Evolutionary conservation across 1,284 basidiomycete species (phyloP), one percentile per base, ranked within the genome.

Genomic region (Gomphus sp.): DNA sequence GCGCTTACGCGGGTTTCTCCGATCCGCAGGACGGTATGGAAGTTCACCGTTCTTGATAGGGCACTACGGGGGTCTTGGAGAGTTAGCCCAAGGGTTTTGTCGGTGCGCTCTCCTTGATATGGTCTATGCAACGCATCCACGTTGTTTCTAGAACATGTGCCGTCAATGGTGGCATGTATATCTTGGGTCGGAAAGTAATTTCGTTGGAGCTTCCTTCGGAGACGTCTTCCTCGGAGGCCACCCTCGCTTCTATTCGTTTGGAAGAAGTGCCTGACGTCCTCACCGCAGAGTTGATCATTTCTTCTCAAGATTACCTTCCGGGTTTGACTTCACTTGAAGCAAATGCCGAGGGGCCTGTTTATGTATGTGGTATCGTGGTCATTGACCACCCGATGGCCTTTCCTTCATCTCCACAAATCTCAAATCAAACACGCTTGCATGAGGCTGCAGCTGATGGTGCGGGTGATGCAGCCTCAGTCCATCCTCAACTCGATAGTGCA

Each of bases 41-140:
- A 74, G 89, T 10, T 93, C 91, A 0, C 86, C 96, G 0, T 98
- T 95, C 72, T 81, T 99, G 14, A 80, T 98, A 4, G 93, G 92
- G 0, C 94, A 98, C 66, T 98, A 98, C 69, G 96, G 96, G 34
- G 93, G 94, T 3, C 77, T 87, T 0, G 93, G 94, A 2, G 94
- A 97, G 67, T 84, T 96, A n/a, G 81, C 89, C 0, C 93, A 97
- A 71, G 93, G 92, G 0, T 98, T 95, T 69, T 96, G 93, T 71
- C 69, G 78, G 67, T 66, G 25, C 16, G 64, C 43, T n/a, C n/a
- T 51, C 16, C 2, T 16, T 43, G 52, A 10, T 11, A 52, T 43
- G 10, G 18, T 8, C 45, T 50, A 25, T 16, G 33, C 25, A 3
- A 12, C n/a, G 36, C 34, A 36, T n/a, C 34, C 14, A 52, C 34